Percentiles rank a stretch among this genome's conserved stretches.
phyloP scores from a whole-genome alignment of 805 yeast species.

The Metschnikowia cerradonensis region DNA sequence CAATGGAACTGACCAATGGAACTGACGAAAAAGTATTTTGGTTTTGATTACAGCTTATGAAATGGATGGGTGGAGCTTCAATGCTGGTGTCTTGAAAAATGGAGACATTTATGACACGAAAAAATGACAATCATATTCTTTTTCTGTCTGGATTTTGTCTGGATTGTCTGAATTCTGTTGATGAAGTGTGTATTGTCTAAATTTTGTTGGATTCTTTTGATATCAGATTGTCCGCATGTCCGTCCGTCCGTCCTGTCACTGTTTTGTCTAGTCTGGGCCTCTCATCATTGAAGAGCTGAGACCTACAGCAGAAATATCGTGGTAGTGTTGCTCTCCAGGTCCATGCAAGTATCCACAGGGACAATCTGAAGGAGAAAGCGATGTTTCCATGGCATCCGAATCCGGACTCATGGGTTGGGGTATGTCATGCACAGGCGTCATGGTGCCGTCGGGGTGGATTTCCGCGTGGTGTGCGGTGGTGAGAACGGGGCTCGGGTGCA shows the following conservation, averaged over 20 bases:
- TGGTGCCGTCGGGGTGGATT: constrained; percentile 10
- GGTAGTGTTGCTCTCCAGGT: constrained; percentile 9
- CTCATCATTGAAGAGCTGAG: constrained; percentile 14
- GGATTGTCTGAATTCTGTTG: background rate
- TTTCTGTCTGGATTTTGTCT: too few species aligned
- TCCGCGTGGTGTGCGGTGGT: constrained; percentile 7
- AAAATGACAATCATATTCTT: too few species aligned
- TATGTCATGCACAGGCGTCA: constrained; percentile 7
- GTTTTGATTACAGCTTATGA: too few species aligned
- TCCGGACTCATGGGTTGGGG: background rate
- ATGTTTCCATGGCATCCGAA: constrained; percentile 7
- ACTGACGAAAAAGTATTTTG: too few species aligned
- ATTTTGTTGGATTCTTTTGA: background rate
- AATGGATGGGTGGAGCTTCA: too few species aligned
- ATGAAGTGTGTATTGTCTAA: background rate
- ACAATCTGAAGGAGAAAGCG: constrained; percentile 3
- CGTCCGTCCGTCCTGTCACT: too few species aligned
- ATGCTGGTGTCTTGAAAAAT: too few species aligned
- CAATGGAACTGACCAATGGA: too few species aligned
- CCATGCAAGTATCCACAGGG: constrained; percentile 16
- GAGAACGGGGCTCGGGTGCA: background rate
- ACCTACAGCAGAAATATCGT: constrained; percentile 16
- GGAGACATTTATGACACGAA: too few species aligned
- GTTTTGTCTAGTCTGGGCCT: constrained; percentile 12
- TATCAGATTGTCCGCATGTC: too few species aligned